Evolutionary conservation across 257 asterid genomes (phyloP), one percentile per base, ranked within the genome.

Genomic region (Fraxinus americana): DNA sequence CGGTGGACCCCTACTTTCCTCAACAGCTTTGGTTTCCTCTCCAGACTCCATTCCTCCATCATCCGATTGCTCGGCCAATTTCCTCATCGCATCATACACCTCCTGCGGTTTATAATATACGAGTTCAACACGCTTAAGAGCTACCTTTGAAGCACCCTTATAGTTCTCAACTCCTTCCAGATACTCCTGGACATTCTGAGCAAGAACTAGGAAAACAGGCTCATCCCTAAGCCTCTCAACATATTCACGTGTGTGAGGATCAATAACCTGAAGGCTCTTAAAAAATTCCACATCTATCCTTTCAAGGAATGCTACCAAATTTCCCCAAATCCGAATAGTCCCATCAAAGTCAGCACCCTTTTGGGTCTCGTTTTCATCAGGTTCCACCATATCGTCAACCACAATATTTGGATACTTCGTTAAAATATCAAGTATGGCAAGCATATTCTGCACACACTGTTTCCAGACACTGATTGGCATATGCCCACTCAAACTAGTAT

Each of bases 381-480:
- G 91, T 76, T 95, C 98, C 59, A 91, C 93, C 88, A 77, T 87
- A 82, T 95, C 99, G 77, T 92, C 99, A 67, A 95, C 99, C 80
- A 93, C 90, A 36, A 95, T 95, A 82, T 93, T 95, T 61, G 93
- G 81, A 75, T 90, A 90, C 82, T 91, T 96, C 1, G 94, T 91
- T 65, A 95, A 80, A 73, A 92, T 85, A 81, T 95, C 99, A 43
- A 95, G 97, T 35, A 93, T 86, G 29, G 78, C 32, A 75, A 93
- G 91, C 83, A 90, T 50, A 83, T 95, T 95, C 73, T 83, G 96
- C 73, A 95, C 92, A 69, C 98, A 93, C 52, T 86, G 92, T 83
- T 95, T 95, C 99, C 99, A 95, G 5, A 95, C 98, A 79, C 86
- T 88, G 66, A 93, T 92, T 10, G 99, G 99, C 99, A 95, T 95